Percentiles rank a stretch among this genome's conserved stretches.
Evolutionary conservation across 768 basidiomycete species (phyloP).

Genomic region (Agrocybe praecox): DNA sequence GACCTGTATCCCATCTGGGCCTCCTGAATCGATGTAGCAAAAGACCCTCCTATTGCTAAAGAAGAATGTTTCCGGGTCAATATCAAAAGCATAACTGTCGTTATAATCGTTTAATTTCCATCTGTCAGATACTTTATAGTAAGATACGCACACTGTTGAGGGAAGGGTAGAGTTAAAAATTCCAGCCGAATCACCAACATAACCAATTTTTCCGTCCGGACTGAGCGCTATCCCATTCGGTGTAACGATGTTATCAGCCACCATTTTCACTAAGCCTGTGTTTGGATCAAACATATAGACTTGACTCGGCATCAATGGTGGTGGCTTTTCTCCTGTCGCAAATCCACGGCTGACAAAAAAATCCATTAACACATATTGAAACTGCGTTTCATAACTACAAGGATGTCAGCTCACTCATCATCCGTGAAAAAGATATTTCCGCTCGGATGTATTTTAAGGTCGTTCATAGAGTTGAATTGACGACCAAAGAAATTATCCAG

Average conservation of each 20-base stretch:
- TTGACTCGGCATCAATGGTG: constrained; percentile 67
- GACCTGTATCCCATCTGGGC: constrained; percentile 68
- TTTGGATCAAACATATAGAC: constrained; percentile 75
- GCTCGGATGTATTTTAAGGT: constrained; percentile 71
- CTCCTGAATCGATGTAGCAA: constrained; percentile 63
- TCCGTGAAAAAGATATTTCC: constrained; percentile 73
- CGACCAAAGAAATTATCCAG: constrained; percentile 79
- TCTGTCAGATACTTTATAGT: not conserved
- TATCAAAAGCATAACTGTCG: constrained; percentile 65
- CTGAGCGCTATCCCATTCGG: constrained; percentile 76
- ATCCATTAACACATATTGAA: too few relatives aligned
- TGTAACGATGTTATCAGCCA: constrained; percentile 71
- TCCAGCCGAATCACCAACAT: constrained; percentile 60
- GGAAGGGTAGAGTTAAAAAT: constrained; percentile 54
- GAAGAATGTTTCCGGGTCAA: constrained; percentile 53
- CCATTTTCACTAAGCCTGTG: constrained; percentile 63
- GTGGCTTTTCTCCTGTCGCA: constrained; percentile 62
- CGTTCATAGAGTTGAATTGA: constrained; percentile 82
- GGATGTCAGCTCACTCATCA: constrained; percentile 42
- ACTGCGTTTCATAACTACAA: too few relatives aligned
- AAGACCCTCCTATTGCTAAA: constrained; percentile 65
- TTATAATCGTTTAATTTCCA: not conserved
- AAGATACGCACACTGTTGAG: constrained; percentile 57
- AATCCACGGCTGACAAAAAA: constrained; percentile 53
- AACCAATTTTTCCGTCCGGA: constrained; percentile 60